Conservation (phyloP, 176 grass and related monocot species). For the Triticum dicoccoides region DNA sequence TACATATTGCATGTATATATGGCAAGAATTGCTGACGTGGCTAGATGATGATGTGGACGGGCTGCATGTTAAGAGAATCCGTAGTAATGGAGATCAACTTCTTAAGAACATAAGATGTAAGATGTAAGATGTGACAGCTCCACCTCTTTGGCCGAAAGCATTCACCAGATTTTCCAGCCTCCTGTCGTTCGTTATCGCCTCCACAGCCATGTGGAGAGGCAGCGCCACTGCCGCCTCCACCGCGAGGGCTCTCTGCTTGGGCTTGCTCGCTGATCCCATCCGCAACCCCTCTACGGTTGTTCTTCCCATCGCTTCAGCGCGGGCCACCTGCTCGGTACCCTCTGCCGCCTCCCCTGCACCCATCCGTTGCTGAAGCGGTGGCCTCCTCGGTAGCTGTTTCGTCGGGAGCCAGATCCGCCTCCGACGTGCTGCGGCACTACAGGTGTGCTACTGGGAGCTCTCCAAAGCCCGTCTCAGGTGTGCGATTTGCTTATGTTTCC, state of each 20-base stretch:
- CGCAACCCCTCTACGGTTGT: neutral
- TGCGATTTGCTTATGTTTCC: neutral
- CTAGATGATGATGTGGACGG: no score
- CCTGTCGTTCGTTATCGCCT: neutral
- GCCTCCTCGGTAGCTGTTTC: conserved; percentile 34
- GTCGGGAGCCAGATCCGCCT: conserved; percentile 35
- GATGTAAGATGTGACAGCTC: no score
- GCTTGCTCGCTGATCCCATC: conserved; percentile 6
- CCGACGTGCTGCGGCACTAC: conserved; percentile 52
- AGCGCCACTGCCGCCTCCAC: conserved; percentile 21
- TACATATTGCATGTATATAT: no score
- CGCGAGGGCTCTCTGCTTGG: conserved; percentile 38
- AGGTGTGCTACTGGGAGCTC: conserved; percentile 88
- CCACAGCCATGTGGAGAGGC: conserved; percentile 55
- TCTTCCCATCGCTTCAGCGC: neutral
- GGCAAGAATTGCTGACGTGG: no score
- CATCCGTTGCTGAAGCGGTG: conserved; percentile 31
- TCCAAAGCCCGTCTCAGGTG: conserved; percentile 96
- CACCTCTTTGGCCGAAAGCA: no score
- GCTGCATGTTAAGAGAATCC: no score
- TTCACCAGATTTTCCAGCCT: neutral
- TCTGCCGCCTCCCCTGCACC: neutral
- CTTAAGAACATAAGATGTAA: no score
- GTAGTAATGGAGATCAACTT: no score
- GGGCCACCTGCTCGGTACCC: conserved; percentile 13